phyloP scores from a whole-genome alignment of 1,284 basidiomycete species.

The Athelia psychrophila region DNA sequence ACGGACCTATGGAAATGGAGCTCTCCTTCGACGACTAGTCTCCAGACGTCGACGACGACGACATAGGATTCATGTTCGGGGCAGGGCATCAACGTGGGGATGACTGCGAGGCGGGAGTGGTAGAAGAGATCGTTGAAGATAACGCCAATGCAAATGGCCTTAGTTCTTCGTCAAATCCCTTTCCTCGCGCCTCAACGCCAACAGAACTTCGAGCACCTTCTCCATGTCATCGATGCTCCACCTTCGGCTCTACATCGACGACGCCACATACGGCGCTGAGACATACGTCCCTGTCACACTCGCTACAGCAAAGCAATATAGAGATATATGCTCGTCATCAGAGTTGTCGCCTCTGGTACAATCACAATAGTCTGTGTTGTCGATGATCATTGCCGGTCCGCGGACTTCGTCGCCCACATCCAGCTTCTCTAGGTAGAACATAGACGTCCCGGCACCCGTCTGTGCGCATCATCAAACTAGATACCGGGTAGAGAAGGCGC shows the following conservation, averaged over 20 bases:
- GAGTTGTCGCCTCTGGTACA: slow-evolving; percentile 64
- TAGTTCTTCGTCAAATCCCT: neutral
- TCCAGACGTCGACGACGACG: neutral
- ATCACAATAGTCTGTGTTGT: slow-evolving; percentile 91
- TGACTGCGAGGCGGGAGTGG: neutral
- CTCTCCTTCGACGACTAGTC: neutral
- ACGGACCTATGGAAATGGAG: neutral
- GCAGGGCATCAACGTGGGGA: neutral
- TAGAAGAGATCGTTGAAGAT: neutral
- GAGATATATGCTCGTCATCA: slow-evolving; percentile 69
- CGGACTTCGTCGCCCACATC: slow-evolving; percentile 66
- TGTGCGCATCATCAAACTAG: slow-evolving; percentile 72
- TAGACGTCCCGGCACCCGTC: slow-evolving; percentile 76
- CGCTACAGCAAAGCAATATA: slow-evolving; percentile 55
- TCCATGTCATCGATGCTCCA: slow-evolving; percentile 4
- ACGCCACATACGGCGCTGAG: no score
- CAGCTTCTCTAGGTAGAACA: slow-evolving; percentile 71
- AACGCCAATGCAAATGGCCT: neutral
- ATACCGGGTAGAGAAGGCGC: slow-evolving; percentile 58
- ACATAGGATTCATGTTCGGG: neutral
- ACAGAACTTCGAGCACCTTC: no score
- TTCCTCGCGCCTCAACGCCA: neutral
- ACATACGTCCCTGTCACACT: no score
- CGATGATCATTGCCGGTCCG: slow-evolving; percentile 89
- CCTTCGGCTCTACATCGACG: neutral